Conservation (phyloP, 805 yeast species). For the Kodamaea laetipori region DNA sequence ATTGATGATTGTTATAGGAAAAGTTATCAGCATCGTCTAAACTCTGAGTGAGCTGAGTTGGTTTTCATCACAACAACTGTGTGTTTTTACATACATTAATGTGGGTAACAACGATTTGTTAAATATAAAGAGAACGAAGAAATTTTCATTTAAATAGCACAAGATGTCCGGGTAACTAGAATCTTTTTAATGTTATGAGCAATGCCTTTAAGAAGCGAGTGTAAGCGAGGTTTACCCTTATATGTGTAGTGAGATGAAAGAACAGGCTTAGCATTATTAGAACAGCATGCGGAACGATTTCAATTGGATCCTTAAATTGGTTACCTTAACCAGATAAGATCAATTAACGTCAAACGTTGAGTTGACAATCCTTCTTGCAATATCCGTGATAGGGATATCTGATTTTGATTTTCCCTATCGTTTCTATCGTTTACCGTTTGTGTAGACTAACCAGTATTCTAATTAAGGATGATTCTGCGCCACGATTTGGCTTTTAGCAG, state of each 20-base stretch:
- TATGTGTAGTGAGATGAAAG: not conserved
- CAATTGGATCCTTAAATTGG: too few species aligned
- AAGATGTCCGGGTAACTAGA: constrained; percentile 7
- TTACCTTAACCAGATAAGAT: too few species aligned
- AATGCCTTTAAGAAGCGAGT: not conserved
- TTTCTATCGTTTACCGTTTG: too few species aligned
- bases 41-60: constrained; percentile 62
- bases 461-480: too few species aligned
- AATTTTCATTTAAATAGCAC: constrained; percentile 2
- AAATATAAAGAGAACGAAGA: not conserved
- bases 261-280: not conserved
- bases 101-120: not conserved
- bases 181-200: not conserved
- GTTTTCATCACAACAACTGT: constrained; percentile 49
- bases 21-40: constrained; percentile 50
- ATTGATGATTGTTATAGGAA: constrained; percentile 47
- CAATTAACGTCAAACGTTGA: too few species aligned
- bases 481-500: too few species aligned
- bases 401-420: too few species aligned
- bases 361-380: too few species aligned
- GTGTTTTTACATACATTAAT: constrained; percentile 13
- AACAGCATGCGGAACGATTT: too few species aligned
- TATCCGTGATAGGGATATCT: too few species aligned
- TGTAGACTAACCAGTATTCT: too few species aligned
- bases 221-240: too few species aligned